phyloP scores from a whole-genome alignment of 148 eudicot genomes.

The Linanthus parryae region DNA sequence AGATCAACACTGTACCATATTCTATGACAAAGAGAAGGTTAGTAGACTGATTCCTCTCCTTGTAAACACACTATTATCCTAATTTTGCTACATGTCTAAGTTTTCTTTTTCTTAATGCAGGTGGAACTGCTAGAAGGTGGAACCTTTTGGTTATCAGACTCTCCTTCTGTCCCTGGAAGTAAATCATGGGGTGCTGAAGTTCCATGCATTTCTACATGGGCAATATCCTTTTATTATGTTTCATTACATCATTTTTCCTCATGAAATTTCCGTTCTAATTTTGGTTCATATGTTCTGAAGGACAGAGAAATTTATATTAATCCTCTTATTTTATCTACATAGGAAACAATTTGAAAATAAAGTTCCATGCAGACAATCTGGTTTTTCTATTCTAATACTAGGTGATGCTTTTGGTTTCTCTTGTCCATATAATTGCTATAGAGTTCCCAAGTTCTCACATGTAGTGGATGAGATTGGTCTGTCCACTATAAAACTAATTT shows the following conservation, averaged over 20 bases:
- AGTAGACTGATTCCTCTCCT: constrained; percentile 9
- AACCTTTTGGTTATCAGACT: constrained; percentile 97
- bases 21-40: constrained; percentile 95
- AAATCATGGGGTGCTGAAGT: constrained; percentile 83
- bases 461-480: no score
- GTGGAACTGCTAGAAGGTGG: constrained; percentile 96
- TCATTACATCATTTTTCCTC: not conserved
- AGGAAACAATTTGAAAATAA: no score
- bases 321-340: no score
- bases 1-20: constrained; percentile 84
- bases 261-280: not conserved
- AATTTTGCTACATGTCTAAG: not conserved
- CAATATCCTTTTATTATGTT: constrained; percentile 65
- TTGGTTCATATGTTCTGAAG: no score
- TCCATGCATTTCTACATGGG: constrained; percentile 95
- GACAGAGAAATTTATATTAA: no score
- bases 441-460: no score
- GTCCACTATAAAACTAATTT: no score
- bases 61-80: not conserved
- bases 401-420: no score
- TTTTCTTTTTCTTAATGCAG: constrained; percentile 25
- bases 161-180: constrained; percentile 97
- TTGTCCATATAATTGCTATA: no score
- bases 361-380: no score
- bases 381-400: no score